Percentiles rank a stretch among this genome's conserved stretches.
phyloP scores from a whole-genome alignment of 2,329 filamentous ascomycete genomes.

The Periglandula ipomoeae region DNA sequence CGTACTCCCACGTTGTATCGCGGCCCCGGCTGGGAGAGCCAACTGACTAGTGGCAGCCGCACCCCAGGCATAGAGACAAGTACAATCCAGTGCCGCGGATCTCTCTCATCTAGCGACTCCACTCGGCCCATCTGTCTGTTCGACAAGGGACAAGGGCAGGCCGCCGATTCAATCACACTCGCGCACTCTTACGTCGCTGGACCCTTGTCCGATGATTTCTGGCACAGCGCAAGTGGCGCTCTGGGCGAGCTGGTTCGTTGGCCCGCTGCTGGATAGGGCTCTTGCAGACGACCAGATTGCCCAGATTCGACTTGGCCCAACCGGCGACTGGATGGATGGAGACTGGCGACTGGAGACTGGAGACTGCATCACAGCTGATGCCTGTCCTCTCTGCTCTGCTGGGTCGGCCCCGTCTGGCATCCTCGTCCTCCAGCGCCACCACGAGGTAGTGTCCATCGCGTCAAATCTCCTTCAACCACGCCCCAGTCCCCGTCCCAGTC shows the following conservation, averaged over 20 bases:
- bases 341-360: neutral
- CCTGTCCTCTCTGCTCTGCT: neutral
- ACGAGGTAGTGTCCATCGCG: slow-evolving; percentile 23
- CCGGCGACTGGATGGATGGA: neutral
- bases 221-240: neutral
- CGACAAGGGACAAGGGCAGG: neutral
- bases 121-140: slow-evolving; percentile 12
- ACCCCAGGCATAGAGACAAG: slow-evolving; percentile 16
- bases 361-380: too few species aligned
- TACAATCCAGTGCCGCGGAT: slow-evolving; percentile 26
- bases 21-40: slow-evolving; percentile 10
- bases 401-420: slow-evolving; percentile 6
- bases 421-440: slow-evolving; percentile 21
- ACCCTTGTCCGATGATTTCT: slow-evolving; percentile 7
- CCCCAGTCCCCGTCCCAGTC: slow-evolving; percentile 10
- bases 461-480: slow-evolving; percentile 23
- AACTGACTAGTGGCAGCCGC: slow-evolving; percentile 15
- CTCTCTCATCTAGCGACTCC: slow-evolving; percentile 17
- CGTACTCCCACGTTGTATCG: slow-evolving; percentile 14
- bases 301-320: neutral
- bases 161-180: neutral
- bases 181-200: neutral
- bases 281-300: neutral
- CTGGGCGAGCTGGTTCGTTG: neutral
- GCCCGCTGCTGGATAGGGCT: too few species aligned